Evolutionary conservation across 176 grass and related monocot genomes (phyloP).

Genomic region (Musa schizocarpa): DNA sequence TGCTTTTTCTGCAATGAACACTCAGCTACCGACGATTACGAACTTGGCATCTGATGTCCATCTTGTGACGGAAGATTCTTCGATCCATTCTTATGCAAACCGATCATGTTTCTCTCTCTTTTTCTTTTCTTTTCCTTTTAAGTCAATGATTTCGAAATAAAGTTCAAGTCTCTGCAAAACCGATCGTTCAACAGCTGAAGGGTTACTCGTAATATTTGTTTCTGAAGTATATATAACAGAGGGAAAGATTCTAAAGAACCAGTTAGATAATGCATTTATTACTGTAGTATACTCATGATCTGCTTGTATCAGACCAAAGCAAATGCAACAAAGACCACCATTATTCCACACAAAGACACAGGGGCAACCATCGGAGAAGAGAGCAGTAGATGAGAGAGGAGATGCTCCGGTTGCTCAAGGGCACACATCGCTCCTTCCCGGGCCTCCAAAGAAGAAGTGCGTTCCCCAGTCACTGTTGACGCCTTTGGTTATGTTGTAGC

Average conservation of each 20-base stretch:
- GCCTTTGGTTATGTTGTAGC: neutral
- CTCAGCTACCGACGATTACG: neutral
- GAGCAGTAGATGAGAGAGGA: too few species aligned
- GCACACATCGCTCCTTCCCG: neutral
- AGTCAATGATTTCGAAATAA: neutral
- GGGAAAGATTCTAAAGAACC: too few species aligned
- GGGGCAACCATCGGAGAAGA: too few species aligned
- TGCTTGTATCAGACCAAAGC: too few species aligned
- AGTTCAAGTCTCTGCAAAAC: neutral
- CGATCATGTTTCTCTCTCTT: neutral
- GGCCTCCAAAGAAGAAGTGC: neutral
- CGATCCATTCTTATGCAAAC: neutral
- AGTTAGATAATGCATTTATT: too few species aligned
- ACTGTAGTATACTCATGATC: too few species aligned
- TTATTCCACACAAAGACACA: too few species aligned
- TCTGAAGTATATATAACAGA: too few species aligned
- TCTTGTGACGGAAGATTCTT: neutral
- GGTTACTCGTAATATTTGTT: too few species aligned
- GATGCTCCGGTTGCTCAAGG: neutral
- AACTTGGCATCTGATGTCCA: neutral
- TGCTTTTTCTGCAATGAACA: neutral
- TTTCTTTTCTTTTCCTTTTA: neutral
- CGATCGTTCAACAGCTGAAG: too few species aligned
- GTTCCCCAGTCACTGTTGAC: neutral
- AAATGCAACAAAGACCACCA: too few species aligned